These are phyloP conservation scores for Paramecium biaurelia DNA, from an alignment of 73 alveolate genomes.

Conservation along the genomic window DNA sequence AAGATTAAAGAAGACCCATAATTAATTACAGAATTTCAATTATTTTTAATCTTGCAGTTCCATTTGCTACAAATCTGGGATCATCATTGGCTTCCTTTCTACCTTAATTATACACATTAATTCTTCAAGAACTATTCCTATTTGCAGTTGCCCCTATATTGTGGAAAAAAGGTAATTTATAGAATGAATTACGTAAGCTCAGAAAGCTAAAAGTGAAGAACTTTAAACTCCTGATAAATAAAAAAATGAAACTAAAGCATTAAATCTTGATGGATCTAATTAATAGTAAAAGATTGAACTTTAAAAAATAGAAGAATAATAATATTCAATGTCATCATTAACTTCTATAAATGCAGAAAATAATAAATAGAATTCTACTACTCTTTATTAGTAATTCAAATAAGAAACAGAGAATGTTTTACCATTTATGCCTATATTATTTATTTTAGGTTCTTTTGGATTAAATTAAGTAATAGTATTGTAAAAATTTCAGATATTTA, in stretches of 20 bases:
- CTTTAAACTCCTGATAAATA: not conserved
- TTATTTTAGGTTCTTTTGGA: constrained; percentile 9
- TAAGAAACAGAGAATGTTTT: not conserved
- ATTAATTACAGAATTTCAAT: constrained; percentile 16
- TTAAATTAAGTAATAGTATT: not conserved
- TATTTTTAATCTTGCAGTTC: constrained; percentile 18
- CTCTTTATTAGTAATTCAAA: not conserved
- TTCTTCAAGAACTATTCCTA: not conserved
- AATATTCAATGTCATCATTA: not conserved
- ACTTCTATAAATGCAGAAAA: not conserved
- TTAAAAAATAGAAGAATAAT: not conserved
- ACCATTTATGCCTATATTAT: not conserved
- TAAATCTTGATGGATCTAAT: not conserved
- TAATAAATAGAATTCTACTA: not conserved
- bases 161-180: constrained; percentile 24
- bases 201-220: not conserved
- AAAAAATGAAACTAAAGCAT: not conserved
- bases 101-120: constrained; percentile 1
- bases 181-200: not conserved
- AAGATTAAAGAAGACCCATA: not conserved
- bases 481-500: not conserved
- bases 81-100: not conserved
- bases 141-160: constrained; percentile 4
- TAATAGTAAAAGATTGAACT: not conserved
- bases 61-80: constrained; percentile 25